Percentiles rank a stretch among this genome's conserved stretches.
phyloP scores from a whole-genome alignment of 768 basidiomycete genomes.

The Russula earlei region DNA sequence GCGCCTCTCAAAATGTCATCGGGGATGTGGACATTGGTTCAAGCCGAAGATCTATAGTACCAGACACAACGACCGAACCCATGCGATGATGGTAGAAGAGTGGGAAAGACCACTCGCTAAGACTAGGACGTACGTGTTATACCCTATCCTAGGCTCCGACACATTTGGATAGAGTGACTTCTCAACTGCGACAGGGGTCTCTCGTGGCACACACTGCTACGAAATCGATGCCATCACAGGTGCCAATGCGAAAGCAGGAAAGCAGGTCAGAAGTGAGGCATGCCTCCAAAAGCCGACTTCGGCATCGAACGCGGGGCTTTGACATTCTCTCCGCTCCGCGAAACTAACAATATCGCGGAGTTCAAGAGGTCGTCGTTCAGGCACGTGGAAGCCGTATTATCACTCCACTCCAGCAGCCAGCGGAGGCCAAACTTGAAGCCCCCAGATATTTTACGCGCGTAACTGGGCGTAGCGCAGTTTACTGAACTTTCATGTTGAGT shows the following conservation, averaged over 20 bases:
- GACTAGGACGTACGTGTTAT: too few relatives aligned
- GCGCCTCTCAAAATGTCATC: neutral
- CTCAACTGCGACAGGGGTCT: neutral
- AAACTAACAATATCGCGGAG: conserved; percentile 11
- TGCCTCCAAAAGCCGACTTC: conserved; percentile 4
- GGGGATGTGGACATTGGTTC: neutral
- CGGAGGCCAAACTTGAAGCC: neutral
- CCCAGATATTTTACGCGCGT: too few relatives aligned
- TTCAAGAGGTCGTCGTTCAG: conserved; percentile 2
- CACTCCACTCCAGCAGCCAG: neutral
- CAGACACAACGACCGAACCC: neutral
- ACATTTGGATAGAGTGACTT: too few relatives aligned
- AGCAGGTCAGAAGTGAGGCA: neutral
- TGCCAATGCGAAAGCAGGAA: neutral
- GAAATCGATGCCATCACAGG: neutral
- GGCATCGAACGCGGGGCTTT: neutral
- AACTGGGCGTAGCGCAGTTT: neutral
- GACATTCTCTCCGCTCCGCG: conserved; percentile 6
- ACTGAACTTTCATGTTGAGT: neutral
- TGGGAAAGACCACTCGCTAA: too few relatives aligned
- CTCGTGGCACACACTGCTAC: neutral
- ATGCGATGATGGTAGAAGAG: too few relatives aligned
- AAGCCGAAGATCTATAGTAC: neutral
- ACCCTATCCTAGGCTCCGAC: too few relatives aligned
- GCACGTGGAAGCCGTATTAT: neutral